Evolutionary conservation across 176 grass and related monocot species (phyloP).

Genomic region (Rhynchospora tenuis): DNA sequence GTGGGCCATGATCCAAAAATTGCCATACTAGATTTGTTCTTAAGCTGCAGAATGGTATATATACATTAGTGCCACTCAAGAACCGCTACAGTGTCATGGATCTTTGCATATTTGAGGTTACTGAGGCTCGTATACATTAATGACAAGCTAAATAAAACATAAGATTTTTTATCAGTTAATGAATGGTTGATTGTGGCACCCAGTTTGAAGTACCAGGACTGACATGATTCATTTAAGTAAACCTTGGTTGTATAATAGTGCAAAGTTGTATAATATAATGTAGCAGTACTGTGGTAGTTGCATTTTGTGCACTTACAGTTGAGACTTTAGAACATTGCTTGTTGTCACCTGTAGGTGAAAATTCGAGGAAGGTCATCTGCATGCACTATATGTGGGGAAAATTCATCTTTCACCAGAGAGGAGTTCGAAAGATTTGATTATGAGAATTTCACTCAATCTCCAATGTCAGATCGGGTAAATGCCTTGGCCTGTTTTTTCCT

Average conservation of each 20-base stretch:
- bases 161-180: background rate
- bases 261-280: background rate
- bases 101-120: slow-evolving; percentile 2
- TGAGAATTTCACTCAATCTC: slow-evolving; percentile 76
- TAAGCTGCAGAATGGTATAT: slow-evolving; percentile 2
- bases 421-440: slow-evolving; percentile 84
- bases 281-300: background rate
- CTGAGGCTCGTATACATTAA: background rate
- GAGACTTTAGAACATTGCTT: background rate
- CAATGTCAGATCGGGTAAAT: slow-evolving; percentile 83
- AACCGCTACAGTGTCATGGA: background rate
- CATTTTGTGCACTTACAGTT: background rate
- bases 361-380: slow-evolving; percentile 56
- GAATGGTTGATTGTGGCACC: no score
- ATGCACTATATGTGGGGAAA: slow-evolving; percentile 63
- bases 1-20: background rate
- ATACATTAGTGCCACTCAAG: background rate
- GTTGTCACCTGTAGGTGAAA: slow-evolving; percentile 56
- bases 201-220: background rate
- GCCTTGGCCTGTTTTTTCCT: background rate
- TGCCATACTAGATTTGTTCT: background rate
- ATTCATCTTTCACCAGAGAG: slow-evolving; percentile 48
- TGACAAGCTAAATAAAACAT: background rate
- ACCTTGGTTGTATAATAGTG: background rate
- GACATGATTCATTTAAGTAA: background rate